phyloP scores from a whole-genome alignment of 106 monocot species.

The Allium cepa region DNA sequence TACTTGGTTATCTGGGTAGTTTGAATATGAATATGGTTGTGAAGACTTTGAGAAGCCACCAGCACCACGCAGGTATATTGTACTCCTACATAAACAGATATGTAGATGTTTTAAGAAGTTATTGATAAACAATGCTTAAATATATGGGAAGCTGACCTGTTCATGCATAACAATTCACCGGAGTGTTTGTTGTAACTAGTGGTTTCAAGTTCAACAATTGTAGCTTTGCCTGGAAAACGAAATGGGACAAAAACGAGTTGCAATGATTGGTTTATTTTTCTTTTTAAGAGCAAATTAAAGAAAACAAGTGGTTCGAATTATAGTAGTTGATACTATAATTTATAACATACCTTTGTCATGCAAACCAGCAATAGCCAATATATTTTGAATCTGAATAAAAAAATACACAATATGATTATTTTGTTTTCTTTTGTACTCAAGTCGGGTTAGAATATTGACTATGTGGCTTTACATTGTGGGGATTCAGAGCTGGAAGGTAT shows the following conservation, averaged over 20 bases:
- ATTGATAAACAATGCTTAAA: not conserved
- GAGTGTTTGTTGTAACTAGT: constrained; percentile 68
- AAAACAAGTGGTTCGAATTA: not conserved
- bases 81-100: constrained; percentile 45
- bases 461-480: too few species aligned
- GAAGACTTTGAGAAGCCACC: constrained; percentile 91
- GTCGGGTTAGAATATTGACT: too few species aligned
- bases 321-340: not conserved
- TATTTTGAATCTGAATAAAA: constrained; percentile 68
- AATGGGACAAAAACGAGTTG: not conserved
- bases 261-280: too few species aligned
- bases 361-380: constrained; percentile 61
- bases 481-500: too few species aligned
- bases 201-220: constrained; percentile 87
- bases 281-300: not conserved
- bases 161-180: constrained; percentile 93
- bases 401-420: constrained; percentile 3
- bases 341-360: constrained; percentile 84
- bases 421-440: not conserved
- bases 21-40: constrained; percentile 62
- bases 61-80: constrained; percentile 78
- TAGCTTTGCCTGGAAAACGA: constrained; percentile 60
- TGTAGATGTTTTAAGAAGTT: too few species aligned
- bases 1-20: constrained; percentile 61
- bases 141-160: constrained; percentile 34